These are phyloP conservation scores for Torulaspora gathmanii DNA, from an alignment of 805 yeast genomes.

Conservation along the genomic window DNA sequence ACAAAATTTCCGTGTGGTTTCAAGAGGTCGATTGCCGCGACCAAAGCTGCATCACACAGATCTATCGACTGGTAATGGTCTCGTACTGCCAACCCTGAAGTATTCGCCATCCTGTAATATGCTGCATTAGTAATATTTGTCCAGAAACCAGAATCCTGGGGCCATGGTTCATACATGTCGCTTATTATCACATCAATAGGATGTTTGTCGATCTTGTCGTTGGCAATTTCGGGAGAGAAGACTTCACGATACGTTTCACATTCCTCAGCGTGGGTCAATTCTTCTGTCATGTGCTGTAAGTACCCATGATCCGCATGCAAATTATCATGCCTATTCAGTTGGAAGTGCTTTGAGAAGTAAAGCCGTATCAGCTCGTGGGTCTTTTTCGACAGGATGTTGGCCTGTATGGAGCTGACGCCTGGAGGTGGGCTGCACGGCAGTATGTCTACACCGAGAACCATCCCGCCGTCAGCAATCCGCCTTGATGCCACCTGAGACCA, in stretches of 20 bases:
- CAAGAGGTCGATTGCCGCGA: conserved; percentile 67
- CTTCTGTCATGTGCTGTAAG: conserved; percentile 20
- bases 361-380: conserved; percentile 56
- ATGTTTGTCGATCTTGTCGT: conserved; percentile 16
- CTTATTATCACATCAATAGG: conserved; percentile 67
- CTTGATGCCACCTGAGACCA: conserved; percentile 84
- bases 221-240: conserved; percentile 20
- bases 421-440: conserved; percentile 72
- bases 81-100: conserved; percentile 72
- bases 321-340: conserved; percentile 35
- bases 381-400: conserved; percentile 66
- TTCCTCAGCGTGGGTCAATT: conserved; percentile 20
- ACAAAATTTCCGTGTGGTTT: conserved; percentile 67
- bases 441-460: conserved; percentile 77
- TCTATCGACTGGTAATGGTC: conserved; percentile 85
- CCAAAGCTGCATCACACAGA: conserved; percentile 84
- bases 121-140: conserved; percentile 70
- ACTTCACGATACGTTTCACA: conserved; percentile 31
- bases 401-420: conserved; percentile 80
- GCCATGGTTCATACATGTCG: conserved; percentile 75
- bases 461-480: conserved; percentile 46
- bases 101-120: conserved; percentile 87
- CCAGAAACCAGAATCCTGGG: conserved; percentile 49
- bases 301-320: conserved; percentile 31
- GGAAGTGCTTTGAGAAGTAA: conserved; percentile 40